Evolutionary conservation across 2,329 filamentous ascomycete genomes (phyloP).

Genomic region (Pseudogymnoascus pannorum): DNA sequence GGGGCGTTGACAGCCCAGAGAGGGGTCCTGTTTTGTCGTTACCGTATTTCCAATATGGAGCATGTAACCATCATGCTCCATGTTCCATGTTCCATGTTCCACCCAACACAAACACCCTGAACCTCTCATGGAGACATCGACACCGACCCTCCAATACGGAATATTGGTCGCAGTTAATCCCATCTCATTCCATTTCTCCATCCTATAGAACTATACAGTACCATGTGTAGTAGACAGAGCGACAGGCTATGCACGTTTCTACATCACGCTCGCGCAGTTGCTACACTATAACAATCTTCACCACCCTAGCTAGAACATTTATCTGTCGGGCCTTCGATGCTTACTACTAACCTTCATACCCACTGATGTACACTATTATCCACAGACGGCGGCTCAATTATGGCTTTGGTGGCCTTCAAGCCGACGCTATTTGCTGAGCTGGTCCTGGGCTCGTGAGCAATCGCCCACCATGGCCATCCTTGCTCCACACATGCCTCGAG

Average conservation of each 20-base stretch:
- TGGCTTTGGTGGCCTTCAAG: background rate
- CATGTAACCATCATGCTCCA: background rate
- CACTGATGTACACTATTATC: background rate
- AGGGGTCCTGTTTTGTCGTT: background rate
- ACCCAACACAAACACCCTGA: background rate
- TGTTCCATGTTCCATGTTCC: no score
- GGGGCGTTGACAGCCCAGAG: background rate
- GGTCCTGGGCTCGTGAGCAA: background rate
- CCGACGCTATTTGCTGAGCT: background rate
- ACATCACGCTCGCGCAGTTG: no score
- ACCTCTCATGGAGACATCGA: background rate
- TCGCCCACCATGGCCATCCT: background rate
- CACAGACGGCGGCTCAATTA: background rate
- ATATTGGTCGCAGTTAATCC: background rate
- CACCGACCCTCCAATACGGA: background rate
- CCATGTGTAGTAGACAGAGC: background rate
- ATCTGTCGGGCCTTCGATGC: background rate
- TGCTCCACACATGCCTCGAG: background rate
- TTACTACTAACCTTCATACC: background rate
- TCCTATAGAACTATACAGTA: no score
- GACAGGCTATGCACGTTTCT: no score
- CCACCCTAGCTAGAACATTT: background rate
- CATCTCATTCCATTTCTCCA: background rate
- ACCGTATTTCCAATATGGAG: background rate
- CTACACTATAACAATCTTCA: background rate